Percentiles rank a stretch among this genome's conserved stretches.
These are phyloP conservation scores for Aquilaria malaccensis DNA, from an alignment of 345 rosid species.

Conservation along the genomic window DNA sequence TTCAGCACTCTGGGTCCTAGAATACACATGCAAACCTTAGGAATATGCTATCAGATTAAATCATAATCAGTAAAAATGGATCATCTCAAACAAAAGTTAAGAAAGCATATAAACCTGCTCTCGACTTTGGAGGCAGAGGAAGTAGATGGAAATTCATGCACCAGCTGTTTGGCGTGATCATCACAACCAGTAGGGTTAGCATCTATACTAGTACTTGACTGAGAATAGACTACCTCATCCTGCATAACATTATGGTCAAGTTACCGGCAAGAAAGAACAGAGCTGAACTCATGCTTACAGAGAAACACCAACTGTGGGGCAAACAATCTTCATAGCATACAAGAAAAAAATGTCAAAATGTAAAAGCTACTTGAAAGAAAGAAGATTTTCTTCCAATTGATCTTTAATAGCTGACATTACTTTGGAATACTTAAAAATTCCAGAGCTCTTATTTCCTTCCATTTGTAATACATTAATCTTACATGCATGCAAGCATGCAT, in stretches of 20 bases:
- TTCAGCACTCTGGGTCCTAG: slow-evolving; percentile 36
- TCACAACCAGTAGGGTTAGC: slow-evolving; percentile 21
- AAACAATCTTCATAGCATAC: no score
- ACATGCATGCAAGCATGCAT: no score
- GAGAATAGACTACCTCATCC: slow-evolving; percentile 49
- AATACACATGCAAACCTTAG: slow-evolving; percentile 3
- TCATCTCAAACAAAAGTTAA: slow-evolving; percentile 9
- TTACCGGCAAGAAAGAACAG: slow-evolving; percentile 5
- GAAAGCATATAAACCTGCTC: slow-evolving; percentile 42
- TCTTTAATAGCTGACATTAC: no score
- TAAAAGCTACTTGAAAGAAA: no score
- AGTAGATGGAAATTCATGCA: slow-evolving; percentile 35
- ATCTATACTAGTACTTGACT: slow-evolving; percentile 29
- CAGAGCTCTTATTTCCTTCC: no score
- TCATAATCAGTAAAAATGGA: background rate
- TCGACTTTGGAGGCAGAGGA: slow-evolving; percentile 28
- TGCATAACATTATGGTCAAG: slow-evolving; percentile 17
- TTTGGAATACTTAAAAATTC: no score
- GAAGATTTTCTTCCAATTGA: no score
- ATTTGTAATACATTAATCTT: no score
- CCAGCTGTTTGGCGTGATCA: slow-evolving; percentile 34
- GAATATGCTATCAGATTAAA: background rate
- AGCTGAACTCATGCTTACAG: background rate
- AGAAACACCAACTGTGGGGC: background rate
- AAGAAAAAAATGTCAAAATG: no score